These are phyloP conservation scores for Pyrrhoderma noxium DNA, from an alignment of 1,284 basidiomycete genomes.

Conservation along the genomic window DNA sequence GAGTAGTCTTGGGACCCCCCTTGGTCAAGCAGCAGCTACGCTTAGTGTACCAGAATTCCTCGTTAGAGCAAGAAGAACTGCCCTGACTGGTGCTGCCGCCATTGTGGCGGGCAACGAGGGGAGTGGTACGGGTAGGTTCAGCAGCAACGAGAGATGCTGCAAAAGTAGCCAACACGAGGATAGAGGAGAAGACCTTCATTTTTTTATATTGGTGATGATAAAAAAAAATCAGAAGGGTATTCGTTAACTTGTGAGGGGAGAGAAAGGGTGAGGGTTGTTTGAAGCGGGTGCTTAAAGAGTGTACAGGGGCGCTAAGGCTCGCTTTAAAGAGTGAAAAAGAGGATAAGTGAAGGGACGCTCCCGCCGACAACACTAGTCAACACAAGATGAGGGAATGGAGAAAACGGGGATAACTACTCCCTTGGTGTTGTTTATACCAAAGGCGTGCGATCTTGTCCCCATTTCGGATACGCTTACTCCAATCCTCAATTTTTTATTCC, in stretches of 20 bases:
- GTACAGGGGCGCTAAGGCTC: conserved; percentile 1
- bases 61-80: background rate
- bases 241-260: background rate
- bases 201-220: too few relatives aligned
- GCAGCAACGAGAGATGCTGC: conserved; percentile 10
- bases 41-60: conserved; percentile 18
- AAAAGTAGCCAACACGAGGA: conserved; percentile 17
- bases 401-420: conserved; percentile 3
- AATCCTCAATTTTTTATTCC: too few relatives aligned
- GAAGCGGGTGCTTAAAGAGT: conserved; percentile 9
- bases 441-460: too few relatives aligned
- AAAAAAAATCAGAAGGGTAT: too few relatives aligned
- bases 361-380: conserved; percentile 9
- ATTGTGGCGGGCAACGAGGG: background rate
- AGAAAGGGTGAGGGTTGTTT: conserved; percentile 1
- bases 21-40: conserved; percentile 18
- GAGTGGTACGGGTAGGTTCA: conserved; percentile 17
- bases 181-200: conserved; percentile 16
- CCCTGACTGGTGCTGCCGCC: background rate
- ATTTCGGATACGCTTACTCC: too few relatives aligned
- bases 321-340: conserved; percentile 15
- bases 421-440: too few relatives aligned
- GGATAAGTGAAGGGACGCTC: conserved; percentile 14
- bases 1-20: conserved; percentile 15
- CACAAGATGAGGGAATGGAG: conserved; percentile 9